Base-by-base conservation (phyloP, 305 asterid species). In the Fraxinus platypoda region DNA sequence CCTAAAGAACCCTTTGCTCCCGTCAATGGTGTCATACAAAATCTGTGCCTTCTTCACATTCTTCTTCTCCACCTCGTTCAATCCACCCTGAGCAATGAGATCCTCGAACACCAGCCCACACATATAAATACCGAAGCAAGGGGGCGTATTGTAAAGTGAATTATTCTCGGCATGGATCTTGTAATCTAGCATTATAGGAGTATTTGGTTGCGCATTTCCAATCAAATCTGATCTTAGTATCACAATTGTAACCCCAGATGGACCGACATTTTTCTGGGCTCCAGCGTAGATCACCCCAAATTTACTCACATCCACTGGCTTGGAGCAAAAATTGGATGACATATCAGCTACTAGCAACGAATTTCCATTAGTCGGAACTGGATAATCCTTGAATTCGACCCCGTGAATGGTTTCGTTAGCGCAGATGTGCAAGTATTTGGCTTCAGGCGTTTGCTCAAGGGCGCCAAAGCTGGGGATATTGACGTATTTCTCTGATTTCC, bases 211-310 rank as follows among this genome's bases (percentile, higher is more conserved):
- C 4, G 97, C 91, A 70, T 88, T 89, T 34, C 97, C 97, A 80
- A 93, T 86, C 92, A 95, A 84, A 88, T 93, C 97, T 3, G 91
- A 87, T 76, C 92, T 87, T 0, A 95, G 41, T 30, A 95, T 93
- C 59, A 86, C 97, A 71, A 93, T 90, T 9, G 98, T 93, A n/a
- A 95, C 98, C 1, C 98, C 98, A 0, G 98, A 95, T 46, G 98
- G 98, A n/a, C 98, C 97, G 0, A 95, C 98, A 37, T 93, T 95
- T 81, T 95, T 95, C 94, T 95, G 98, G 1, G 98, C 98, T 59
- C 98, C 98, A 23, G 98, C 98, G 78, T 95, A 95, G 86, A 95
- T 92, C 81, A 91, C 23, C 0, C 97, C 98, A 76, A 91, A 93
- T 81, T 90, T 92, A 35, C 90, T 68, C 28, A 93, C 92, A 77